These are phyloP conservation scores for Aspergillus biplanus DNA, from an alignment of 495 filamentous ascomycete genomes.

Conservation along the genomic window DNA sequence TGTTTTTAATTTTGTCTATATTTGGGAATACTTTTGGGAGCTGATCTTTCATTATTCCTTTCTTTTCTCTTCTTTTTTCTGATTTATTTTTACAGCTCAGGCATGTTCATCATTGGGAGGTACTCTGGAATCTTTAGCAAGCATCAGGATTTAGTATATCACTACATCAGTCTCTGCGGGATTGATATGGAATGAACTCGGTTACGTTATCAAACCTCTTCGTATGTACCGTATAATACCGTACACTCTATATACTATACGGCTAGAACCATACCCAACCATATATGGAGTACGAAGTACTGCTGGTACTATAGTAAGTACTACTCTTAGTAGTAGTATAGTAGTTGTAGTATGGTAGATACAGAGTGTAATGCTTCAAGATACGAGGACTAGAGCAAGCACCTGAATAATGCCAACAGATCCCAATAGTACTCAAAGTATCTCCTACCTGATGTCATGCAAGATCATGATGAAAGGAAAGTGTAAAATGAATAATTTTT, in stretches of 20 bases:
- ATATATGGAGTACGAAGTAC: too few species aligned
- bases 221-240: conserved; percentile 1
- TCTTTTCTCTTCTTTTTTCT: background rate
- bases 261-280: background rate
- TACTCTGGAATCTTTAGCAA: conserved; percentile 17
- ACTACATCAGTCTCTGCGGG: background rate
- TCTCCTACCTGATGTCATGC: too few species aligned
- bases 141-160: conserved; percentile 7
- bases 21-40: background rate
- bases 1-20: conserved; percentile 7
- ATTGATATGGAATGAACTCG: background rate
- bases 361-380: too few species aligned
- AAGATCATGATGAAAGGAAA: too few species aligned
- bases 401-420: too few species aligned
- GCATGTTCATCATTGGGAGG: conserved; percentile 17
- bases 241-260: background rate
- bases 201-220: background rate
- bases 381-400: too few species aligned
- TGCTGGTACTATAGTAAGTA: too few species aligned
- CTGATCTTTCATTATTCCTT: conserved; percentile 3
- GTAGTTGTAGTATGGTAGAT: too few species aligned
- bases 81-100: background rate
- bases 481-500: too few species aligned
- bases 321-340: too few species aligned
- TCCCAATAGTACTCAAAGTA: too few species aligned